Base-by-base conservation (phyloP, 805 yeast genomes). In the Yarrowia bubula region DNA sequence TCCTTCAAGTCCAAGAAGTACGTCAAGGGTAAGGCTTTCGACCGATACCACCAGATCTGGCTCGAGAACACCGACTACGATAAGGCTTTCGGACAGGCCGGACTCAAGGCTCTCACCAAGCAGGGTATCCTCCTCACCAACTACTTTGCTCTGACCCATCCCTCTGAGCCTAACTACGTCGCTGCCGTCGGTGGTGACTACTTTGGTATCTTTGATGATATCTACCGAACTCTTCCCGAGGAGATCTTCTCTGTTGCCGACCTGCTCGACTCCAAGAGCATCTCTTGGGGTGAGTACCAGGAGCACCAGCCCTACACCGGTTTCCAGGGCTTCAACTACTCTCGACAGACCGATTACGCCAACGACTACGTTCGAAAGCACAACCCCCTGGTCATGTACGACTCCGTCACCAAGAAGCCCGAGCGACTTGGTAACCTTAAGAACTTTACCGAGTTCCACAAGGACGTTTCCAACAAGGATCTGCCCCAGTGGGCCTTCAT, bases 211-310 rank as follows among this genome's bases (percentile, higher is more conserved):
- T 76, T 74, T 66, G 77, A 76, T 66, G 85, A 82, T 71, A 75
- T 76, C 67, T 82, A 79, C 73, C 75, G 78, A 67, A 64, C 73
- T 13, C 68, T 81, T 48, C 85, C 85, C 63, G 41, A 70, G 32
- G 81, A 82, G 70, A 78, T 83, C 43, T 81, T 84, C 53, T 76
- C 80, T 43, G 67, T 83, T 28, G 84, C 76, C n/a, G 86, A 83
- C 70, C 74, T 82, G 66, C 73, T 81, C 65, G 84, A 83, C 70
- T 72, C 75, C 66, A 75, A 75, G 71, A 74, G 74, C 33, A 80
- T 82, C 67, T 77, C 84, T 22, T 82, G 84, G 84, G 84, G 78
- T 63, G 83, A 82, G 74, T 83, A 83, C 75, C 80, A 81, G 73
- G 83, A 83, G 75, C 79, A 81, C 71, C 68, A 75, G 76, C 85